Evolutionary conservation across 2,329 filamentous ascomycete genomes (phyloP), one percentile per base, ranked within the genome.

Genomic region (Bipolaris gigantea): DNA sequence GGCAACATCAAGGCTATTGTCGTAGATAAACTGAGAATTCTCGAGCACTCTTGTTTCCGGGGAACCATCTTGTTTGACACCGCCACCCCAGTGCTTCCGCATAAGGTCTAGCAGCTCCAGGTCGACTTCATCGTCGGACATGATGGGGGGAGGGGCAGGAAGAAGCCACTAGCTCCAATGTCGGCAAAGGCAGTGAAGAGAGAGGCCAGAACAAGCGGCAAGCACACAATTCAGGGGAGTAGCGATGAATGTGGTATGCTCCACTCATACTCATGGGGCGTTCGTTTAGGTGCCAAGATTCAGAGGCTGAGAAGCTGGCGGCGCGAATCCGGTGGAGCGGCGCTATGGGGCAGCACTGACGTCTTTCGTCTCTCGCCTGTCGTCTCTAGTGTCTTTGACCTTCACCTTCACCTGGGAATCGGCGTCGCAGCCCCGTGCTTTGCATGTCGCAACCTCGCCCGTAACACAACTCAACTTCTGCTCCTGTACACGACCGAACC

Each of bases 41-140:
- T 90, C 81, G 4, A 97, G 83, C 36, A 97, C 92, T 46, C 87
- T 89, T 5, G 90, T 96, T 65, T 93, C 89, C 18, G 89, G 83
- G 19, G 87, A 76, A 5, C 73, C 82, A 18, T 83, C 76, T 42
- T 84, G 69, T 23, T 78, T 74, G 18, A 80, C 76, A 52, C 83
- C 83, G 49, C 88, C 76, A 40, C 84, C 84, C 18, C 95, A 81
- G 59, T 92, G 90, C 73, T 94, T 86, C 48, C 92, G 88, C 13
- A 97, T 83, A 18, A 97, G 86, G 63, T 87, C 91, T 18, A 97
- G 81, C 41, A 97, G 85, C 76, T 97, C 92, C 36, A 84, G 88
- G 70, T 97, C 93, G 43, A 88, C 87, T 74, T 96, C 93, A 75
- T 96, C 90, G 79, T 97, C 92, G 42, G 90, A 95, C 89, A 95